A percentile compares a stretch with the other conserved stretches of the same genome.
phyloP scores from a whole-genome alignment of 306 rosid species.

The Casuarina glauca region DNA sequence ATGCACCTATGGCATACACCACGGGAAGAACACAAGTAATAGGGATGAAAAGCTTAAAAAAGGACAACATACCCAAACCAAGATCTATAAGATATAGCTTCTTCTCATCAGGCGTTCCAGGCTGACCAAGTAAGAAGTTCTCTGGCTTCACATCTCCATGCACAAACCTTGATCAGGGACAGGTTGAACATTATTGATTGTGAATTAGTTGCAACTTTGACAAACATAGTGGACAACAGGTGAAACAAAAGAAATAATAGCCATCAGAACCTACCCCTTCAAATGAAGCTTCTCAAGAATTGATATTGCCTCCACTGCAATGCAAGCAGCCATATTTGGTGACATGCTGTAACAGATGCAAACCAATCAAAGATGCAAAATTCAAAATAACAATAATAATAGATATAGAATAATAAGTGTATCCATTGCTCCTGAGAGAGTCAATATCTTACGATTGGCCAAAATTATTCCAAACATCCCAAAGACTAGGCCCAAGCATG shows the following conservation, averaged over 20 bases:
- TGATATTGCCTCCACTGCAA: conserved; percentile 93
- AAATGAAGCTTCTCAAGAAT: conserved; percentile 93
- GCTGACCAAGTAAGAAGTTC: conserved; percentile 91
- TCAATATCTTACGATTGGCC: conserved; percentile 72
- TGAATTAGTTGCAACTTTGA: conserved; percentile 5
- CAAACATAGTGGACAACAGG: conserved; percentile 19
- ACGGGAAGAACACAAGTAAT: neutral
- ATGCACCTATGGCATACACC: neutral
- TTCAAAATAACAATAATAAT: neutral
- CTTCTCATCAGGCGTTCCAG: conserved; percentile 89
- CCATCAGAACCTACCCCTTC: conserved; percentile 64
- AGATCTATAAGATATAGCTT: conserved; percentile 90
- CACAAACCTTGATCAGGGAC: conserved; percentile 62
- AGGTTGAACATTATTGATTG: conserved; percentile 14
- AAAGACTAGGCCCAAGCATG: conserved; percentile 95
- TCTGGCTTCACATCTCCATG: conserved; percentile 98
- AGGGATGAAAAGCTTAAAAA: conserved; percentile 2
- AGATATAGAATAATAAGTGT: neutral
- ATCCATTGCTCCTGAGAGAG: conserved; percentile 6
- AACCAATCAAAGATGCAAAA: conserved; percentile 24
- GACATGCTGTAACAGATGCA: conserved; percentile 66
- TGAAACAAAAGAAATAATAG: neutral
- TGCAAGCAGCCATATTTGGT: conserved; percentile 90
- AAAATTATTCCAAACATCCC: conserved; percentile 89
- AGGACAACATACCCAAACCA: conserved; percentile 68